Base-by-base conservation (phyloP, 495 filamentous ascomycete species). In the Hyaloscypha bicolor region DNA sequence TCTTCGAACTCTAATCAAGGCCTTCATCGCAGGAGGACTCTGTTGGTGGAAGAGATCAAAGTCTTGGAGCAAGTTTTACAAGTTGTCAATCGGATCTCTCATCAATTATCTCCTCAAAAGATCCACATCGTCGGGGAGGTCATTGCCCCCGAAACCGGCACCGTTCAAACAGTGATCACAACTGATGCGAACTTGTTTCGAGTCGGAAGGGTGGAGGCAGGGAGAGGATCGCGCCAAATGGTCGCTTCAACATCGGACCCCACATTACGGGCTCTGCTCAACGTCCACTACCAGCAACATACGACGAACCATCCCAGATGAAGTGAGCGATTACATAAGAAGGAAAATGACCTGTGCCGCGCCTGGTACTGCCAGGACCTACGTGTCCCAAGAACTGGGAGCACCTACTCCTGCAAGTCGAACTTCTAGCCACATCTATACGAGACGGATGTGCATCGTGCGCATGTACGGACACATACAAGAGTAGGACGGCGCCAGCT, bases 111-210 rank as follows among this genome's bases (percentile, higher is more conserved):
- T 42, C 60, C 29, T 59, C 72, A 73, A 69, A 78, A 78, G 59
- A 74, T 72, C 65, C 73, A 74, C 63, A 71, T 64, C 60, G 37
- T 76, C 60, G 75, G 73, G 22, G 75, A 78, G 63, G 69, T 71
- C 37, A 65, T 76, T 72, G 73, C 76, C 45, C 73, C 75, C 58
- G 72, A 69, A n/a, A n/a, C n/a, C 42, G 69, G 76, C 56, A 68
- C 73, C 64, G 76, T 76, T 67, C 75, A 77, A 73, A 71, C 75
- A 37, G 75, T 77, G 65, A 67, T 78, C 69, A 78, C 64, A 65
- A 76, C 73, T 31, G 66, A 76, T 60, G 72, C 73, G 52, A 72
- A 76, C 72, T 69, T 77, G 64, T 78, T 78, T 62, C 64, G 75
- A 64, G 66, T 78, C 52, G 65, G 70, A 59, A 76, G 73, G 69